Conservation (phyloP, 306 rosid species). For the Myrica gale region DNA sequence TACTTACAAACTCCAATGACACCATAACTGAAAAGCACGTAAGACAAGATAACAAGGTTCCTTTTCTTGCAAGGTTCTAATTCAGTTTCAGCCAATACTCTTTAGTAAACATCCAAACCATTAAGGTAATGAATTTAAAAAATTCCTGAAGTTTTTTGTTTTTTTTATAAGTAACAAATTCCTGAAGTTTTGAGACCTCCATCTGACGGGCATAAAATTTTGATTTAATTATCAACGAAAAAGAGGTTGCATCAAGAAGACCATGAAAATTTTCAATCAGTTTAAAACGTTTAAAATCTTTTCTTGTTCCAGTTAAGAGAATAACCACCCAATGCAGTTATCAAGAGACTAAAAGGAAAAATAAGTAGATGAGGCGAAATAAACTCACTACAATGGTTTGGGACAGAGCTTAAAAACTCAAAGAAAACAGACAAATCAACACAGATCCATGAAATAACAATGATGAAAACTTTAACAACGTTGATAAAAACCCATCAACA, state of each 20-base stretch:
- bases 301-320: neutral
- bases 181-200: neutral
- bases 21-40: neutral
- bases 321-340: neutral
- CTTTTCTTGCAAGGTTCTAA: neutral
- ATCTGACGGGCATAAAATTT: neutral
- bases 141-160: neutral
- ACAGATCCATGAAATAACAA: slow-evolving; percentile 2
- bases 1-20: slow-evolving; percentile 11
- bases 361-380: neutral
- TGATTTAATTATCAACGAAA: neutral
- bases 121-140: neutral
- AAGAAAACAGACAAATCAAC: neutral
- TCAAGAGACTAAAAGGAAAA: neutral
- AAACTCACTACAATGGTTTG: neutral
- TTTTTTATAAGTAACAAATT: too few relatives aligned
- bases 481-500: slow-evolving; percentile 37
- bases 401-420: neutral
- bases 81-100: slow-evolving; percentile 9
- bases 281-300: neutral
- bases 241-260: neutral
- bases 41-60: slow-evolving; percentile 4
- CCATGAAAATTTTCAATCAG: neutral
- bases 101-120: slow-evolving; percentile 16
- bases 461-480: slow-evolving; percentile 16